Conservation (phyloP, 306 rosid genomes). For the Pyrus bretschneideri region DNA sequence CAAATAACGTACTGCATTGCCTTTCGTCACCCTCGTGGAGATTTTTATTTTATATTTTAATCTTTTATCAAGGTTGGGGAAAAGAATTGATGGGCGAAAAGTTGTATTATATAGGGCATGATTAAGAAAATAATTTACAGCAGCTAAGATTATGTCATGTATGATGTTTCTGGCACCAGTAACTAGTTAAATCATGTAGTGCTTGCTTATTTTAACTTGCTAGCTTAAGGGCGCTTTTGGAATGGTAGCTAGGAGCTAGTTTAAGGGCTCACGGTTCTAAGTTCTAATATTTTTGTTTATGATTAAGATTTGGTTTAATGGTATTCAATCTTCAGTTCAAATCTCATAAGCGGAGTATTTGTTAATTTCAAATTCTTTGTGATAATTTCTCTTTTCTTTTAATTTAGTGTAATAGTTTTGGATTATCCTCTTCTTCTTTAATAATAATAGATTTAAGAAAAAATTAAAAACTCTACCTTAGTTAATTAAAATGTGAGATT, state of each 20-base stretch:
- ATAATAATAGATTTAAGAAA: too few relatives aligned
- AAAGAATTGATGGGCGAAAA: background rate
- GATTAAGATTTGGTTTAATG: too few relatives aligned
- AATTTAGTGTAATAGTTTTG: too few relatives aligned
- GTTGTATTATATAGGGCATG: background rate
- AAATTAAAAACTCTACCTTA: too few relatives aligned
- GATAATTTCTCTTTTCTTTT: too few relatives aligned
- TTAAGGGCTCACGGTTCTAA: background rate
- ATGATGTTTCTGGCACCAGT: background rate
- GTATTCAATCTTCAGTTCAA: too few relatives aligned
- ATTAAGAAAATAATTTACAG: background rate
- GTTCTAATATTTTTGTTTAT: too few relatives aligned
- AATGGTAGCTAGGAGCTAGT: background rate
- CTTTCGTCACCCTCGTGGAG: background rate
- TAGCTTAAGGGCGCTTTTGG: background rate
- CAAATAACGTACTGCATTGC: background rate
- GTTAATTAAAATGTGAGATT: too few relatives aligned
- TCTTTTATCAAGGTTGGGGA: background rate
- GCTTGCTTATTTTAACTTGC: background rate
- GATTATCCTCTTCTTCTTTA: too few relatives aligned
- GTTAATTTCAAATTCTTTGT: too few relatives aligned
- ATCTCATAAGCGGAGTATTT: too few relatives aligned
- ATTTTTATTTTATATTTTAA: background rate
- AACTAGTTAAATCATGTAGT: background rate
- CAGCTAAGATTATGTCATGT: background rate